These are phyloP conservation scores for Odontarrhena argentea DNA, from an alignment of 345 rosid species.

Conservation along the genomic window DNA sequence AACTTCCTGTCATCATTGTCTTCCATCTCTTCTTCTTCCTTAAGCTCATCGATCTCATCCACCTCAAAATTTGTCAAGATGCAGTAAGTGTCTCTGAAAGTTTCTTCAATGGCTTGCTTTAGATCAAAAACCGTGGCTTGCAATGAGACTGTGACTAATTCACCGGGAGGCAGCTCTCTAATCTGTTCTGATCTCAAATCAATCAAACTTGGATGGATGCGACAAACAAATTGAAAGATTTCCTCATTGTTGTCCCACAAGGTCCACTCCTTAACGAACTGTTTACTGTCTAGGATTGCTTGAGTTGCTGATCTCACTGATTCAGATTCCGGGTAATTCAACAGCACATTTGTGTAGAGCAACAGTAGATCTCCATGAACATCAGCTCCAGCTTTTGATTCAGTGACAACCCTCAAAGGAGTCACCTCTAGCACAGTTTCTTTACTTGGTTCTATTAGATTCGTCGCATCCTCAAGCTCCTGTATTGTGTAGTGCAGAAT, in stretches of 20 bases:
- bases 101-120: slow-evolving; percentile 57
- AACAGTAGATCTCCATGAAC: slow-evolving; percentile 56
- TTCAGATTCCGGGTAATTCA: slow-evolving; percentile 60
- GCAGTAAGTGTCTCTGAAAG: slow-evolving; percentile 73
- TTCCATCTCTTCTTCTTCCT: slow-evolving; percentile 43
- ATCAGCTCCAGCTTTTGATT: slow-evolving; percentile 50
- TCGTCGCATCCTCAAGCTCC: slow-evolving; percentile 44
- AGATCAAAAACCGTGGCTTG: slow-evolving; percentile 72
- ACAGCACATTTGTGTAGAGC: slow-evolving; percentile 56
- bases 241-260: slow-evolving; percentile 53
- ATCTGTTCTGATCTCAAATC: slow-evolving; percentile 35
- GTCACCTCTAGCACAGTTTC: slow-evolving; percentile 27
- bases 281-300: slow-evolving; percentile 70
- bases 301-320: slow-evolving; percentile 52
- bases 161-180: slow-evolving; percentile 55
- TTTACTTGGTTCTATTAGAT: slow-evolving; percentile 22
- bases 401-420: slow-evolving; percentile 17
- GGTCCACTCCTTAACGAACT: slow-evolving; percentile 77
- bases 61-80: slow-evolving; percentile 56
- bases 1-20: slow-evolving; percentile 54
- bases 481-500: slow-evolving; percentile 73
- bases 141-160: slow-evolving; percentile 56
- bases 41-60: slow-evolving; percentile 52
- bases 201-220: slow-evolving; percentile 47
- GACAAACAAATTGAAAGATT: slow-evolving; percentile 55